Evolutionary conservation across 2,329 filamentous ascomycete genomes (phyloP), one percentile per base, ranked within the genome.

Genomic region (Penicillium sp.): DNA sequence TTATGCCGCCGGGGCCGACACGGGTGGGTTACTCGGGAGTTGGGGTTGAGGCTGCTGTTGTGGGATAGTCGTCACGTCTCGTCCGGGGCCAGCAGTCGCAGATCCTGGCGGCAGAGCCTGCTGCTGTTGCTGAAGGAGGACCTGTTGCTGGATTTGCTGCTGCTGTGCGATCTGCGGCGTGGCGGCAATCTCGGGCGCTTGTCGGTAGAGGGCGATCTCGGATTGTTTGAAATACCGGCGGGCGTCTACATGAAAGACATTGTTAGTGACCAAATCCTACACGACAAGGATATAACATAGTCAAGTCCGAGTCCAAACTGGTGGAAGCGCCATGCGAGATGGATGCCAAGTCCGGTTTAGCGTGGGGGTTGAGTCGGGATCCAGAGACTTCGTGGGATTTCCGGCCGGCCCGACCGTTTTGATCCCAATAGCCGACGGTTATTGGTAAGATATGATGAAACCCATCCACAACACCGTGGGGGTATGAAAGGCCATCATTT

Each of bases 151-250:
- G 36, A 66, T 62, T 45, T 59, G 58, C 43, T 69, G 65, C 41
- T 70, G 68, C 34, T 62, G 59, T 17, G 62, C 63, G 36, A 68
- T 61, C 38, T 65, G 60, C 10, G 65, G 63, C 6, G 64, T 69
- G n/a, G 60, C 53, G 16, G 64, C 63, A 41, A 69, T 64, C 45
- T 74, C 71, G 33, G 72, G 72, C 17, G 71, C 67, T 60, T 97
- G 93, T 51, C 93, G 83, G 73, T 86, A 97, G 36, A 98, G 82
- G 43, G 96, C 90, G 63, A 98, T 98, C 72, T 98, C 93, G 36
- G 89, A 96, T 69, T 98, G 93, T 70, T 98, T 98, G 73, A 98
- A 98, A 72, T 98, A 98, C 58, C 93, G 82, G 58, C 93, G 83
- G 34, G 93, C 93, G 67, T 98, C 93, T 90, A 31, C 43, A 40